phyloP scores from a whole-genome alignment of 2,329 filamentous ascomycete genomes.

The Penicillium decumbens region DNA sequence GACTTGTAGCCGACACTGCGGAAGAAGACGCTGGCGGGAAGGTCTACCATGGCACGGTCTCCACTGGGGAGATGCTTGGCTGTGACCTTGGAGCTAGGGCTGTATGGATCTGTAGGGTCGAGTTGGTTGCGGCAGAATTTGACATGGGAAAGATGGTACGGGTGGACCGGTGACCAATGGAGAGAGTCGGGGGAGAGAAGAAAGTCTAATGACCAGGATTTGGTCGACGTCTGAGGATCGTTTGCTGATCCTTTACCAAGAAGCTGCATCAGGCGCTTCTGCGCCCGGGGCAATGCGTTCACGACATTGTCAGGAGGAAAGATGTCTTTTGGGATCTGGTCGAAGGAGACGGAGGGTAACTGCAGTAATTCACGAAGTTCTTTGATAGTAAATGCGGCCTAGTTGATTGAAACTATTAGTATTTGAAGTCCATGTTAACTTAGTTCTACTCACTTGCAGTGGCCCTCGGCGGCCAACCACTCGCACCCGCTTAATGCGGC shows the following conservation, averaged over 20 bases:
- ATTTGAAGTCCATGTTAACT: background rate
- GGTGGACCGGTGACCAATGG: slow-evolving; percentile 45
- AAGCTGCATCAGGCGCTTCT: slow-evolving; percentile 73
- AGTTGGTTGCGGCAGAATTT: slow-evolving; percentile 57
- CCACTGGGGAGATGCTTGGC: slow-evolving; percentile 49
- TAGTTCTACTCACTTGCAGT: slow-evolving; percentile 60
- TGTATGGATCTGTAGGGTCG: slow-evolving; percentile 50
- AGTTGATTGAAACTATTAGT: slow-evolving; percentile 1
- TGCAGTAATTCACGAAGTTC: slow-evolving; percentile 85
- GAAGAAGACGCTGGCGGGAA: slow-evolving; percentile 72
- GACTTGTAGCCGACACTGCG: slow-evolving; percentile 95
- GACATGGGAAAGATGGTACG: slow-evolving; percentile 57
- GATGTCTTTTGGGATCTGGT: slow-evolving; percentile 61
- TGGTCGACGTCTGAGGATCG: slow-evolving; percentile 48
- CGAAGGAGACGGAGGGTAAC: slow-evolving; percentile 66
- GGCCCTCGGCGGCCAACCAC: slow-evolving; percentile 88
- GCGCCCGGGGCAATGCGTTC: slow-evolving; percentile 67
- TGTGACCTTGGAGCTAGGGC: slow-evolving; percentile 45
- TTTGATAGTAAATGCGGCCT: slow-evolving; percentile 94
- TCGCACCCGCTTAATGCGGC: slow-evolving; percentile 71
- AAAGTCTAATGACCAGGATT: slow-evolving; percentile 80
- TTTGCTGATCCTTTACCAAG: slow-evolving; percentile 67
- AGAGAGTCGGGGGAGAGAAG: slow-evolving; percentile 69
- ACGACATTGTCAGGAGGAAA: slow-evolving; percentile 59
- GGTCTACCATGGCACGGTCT: slow-evolving; percentile 42